Evolutionary conservation across 805 yeast genomes (phyloP), one percentile per base, ranked within the genome.

Genomic region (Starmerella kuoi): DNA sequence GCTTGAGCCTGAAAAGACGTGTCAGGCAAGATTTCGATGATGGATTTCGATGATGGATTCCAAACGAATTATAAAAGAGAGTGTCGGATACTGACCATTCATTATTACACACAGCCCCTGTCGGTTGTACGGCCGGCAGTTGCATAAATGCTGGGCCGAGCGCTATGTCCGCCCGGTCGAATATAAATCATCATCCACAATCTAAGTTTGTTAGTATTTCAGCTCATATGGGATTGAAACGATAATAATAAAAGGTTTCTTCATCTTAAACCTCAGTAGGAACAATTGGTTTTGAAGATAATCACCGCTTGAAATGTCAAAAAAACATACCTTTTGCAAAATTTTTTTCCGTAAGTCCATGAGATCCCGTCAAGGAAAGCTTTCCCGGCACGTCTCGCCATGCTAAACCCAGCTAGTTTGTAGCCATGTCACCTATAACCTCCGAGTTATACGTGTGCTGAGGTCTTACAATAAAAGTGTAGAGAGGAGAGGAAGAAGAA

Each of bases 131-230:
- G 44, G 57, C 54, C 57, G 37, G 35, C 39, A 38, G 51, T 41
- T 53, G 52, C 51, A 43, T 41, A 33, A 38, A 24, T 35, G 49
- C 50, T 31, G 53, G 41, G 33, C 33, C 28, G 19, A 34, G 34
- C 35, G 34, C 33, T 60, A 53, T 49, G 63, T 58, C 63, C 63
- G 63, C 63, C 63, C 63, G 63, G 63, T 60, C 63, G 61, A 55
- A 49, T n/a, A 48, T 47, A 46, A 49, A 52, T 59, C 63, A 42
- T 59, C 62, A 58, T 56, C 48, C 59, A 51, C 55, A 43, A 23
- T 33, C 46, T 41, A 27, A 18, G 5, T n/a, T 39, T 14, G 56
- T 51, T 55, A 52, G 56, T 47, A 42, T 31, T 33, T 28, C 38
- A 36, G 57, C 57, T 55, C 60, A 55, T 49, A 49, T 46, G 53